phyloP scores from a whole-genome alignment of 108 stramenopile species.

The Nannochloropsis salina region DNA sequence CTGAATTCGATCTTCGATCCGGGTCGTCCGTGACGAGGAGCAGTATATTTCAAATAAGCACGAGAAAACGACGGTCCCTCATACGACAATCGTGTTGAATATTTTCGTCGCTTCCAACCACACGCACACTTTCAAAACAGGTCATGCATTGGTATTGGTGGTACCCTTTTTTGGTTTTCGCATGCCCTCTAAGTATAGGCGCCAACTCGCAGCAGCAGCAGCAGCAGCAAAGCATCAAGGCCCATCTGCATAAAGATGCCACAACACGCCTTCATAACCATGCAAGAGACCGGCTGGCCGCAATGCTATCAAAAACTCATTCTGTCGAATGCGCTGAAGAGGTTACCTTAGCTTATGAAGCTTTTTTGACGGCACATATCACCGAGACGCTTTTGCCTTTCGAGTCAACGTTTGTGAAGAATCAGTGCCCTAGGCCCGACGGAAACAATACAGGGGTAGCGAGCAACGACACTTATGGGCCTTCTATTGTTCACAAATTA shows the following conservation, averaged over 20 bases:
- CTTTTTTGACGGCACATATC: conserved; percentile 2
- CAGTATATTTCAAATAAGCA: too few species aligned
- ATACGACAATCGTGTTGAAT: background rate
- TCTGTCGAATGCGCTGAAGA: background rate
- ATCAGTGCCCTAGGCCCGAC: conserved; percentile 15
- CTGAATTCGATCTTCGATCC: too few species aligned
- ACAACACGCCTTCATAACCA: background rate
- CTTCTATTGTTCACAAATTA: background rate
- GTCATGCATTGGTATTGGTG: background rate
- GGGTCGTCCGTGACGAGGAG: too few species aligned
- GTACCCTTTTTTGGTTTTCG: background rate
- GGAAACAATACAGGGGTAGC: background rate
- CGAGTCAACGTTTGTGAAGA: background rate
- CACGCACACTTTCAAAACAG: background rate
- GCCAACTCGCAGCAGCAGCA: background rate
- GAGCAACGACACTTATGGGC: background rate
- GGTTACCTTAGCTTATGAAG: background rate
- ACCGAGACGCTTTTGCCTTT: conserved; percentile 19
- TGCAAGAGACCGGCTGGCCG: background rate
- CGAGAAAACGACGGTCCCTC: too few species aligned
- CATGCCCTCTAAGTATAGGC: background rate
- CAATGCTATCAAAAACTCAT: background rate
- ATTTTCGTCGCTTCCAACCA: background rate
- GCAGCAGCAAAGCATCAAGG: background rate
- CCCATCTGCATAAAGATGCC: background rate